These are phyloP conservation scores for Hypoxylon lienhwacheense DNA, from an alignment of 495 filamentous ascomycete genomes.

Conservation along the genomic window DNA sequence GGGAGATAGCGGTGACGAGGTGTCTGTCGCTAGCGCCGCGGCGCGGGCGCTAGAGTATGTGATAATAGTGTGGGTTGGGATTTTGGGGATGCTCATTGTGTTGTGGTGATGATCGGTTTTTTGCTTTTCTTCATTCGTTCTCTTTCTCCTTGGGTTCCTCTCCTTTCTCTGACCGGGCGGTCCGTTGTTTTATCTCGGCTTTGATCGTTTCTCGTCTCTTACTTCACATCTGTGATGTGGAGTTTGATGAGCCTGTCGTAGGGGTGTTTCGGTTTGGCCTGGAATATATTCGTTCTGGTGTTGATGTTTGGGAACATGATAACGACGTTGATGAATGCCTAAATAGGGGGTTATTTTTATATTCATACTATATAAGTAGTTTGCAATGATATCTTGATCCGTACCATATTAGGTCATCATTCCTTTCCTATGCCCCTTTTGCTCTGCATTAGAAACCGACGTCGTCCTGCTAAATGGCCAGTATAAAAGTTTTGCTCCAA, in stretches of 20 bases:
- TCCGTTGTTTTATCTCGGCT: neutral
- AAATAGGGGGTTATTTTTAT: neutral
- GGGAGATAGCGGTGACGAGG: neutral
- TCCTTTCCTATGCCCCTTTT: no score
- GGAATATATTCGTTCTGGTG: neutral
- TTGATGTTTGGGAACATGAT: neutral
- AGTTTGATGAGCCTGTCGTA: neutral
- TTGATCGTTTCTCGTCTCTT: neutral
- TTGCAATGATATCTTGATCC: neutral
- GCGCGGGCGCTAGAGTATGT: conserved; percentile 9
- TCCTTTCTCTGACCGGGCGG: neutral
- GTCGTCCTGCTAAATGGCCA: no score
- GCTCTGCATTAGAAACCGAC: no score
- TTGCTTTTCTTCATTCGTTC: neutral
- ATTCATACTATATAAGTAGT: no score
- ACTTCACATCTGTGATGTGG: conserved; percentile 1
- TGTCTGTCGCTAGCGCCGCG: neutral
- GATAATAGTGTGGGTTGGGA: conserved; percentile 17
- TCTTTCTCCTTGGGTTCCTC: neutral
- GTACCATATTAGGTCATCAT: neutral
- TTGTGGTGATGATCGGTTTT: conserved; percentile 3
- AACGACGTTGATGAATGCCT: conserved; percentile 1
- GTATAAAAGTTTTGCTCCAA: no score
- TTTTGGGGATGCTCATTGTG: conserved; percentile 22
- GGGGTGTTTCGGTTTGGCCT: neutral